Conservation (phyloP, 2,329 filamentous ascomycete species). For the Pseudogymnoascus sp. region DNA sequence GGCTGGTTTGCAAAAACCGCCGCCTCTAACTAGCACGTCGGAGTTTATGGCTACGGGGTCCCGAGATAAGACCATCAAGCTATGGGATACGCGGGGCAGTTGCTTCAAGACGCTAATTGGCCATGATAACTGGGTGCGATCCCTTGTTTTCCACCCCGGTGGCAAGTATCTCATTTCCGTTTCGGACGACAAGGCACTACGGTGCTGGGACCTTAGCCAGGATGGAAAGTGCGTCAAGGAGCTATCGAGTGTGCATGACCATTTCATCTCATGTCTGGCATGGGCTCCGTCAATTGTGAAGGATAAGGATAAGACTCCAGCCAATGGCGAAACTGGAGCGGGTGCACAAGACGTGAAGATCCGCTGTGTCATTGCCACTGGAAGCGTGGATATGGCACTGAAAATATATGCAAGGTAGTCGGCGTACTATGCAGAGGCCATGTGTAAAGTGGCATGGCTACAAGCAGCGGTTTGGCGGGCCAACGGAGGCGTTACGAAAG, state of each 20-base stretch:
- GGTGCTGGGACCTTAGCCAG: conserved; percentile 89
- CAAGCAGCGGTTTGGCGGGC: background rate
- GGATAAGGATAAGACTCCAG: conserved; percentile 37
- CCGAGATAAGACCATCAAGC: conserved; percentile 80
- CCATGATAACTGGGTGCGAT: conserved; percentile 92
- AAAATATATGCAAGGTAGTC: conserved; percentile 59
- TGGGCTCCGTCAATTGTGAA: conserved; percentile 77
- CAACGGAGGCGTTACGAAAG: background rate
- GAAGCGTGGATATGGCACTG: conserved; percentile 74
- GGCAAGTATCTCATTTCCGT: conserved; percentile 84
- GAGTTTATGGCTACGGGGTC: conserved; percentile 88
- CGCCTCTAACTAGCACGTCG: conserved; percentile 63
- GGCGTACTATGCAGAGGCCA: background rate
- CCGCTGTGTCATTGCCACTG: conserved; percentile 78
- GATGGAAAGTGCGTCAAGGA: conserved; percentile 86
- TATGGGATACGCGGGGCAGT: conserved; percentile 82
- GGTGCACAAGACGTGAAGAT: conserved; percentile 49
- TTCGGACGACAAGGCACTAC: conserved; percentile 82
- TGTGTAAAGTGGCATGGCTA: background rate
- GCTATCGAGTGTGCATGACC: conserved; percentile 67
- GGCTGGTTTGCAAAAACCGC: conserved; percentile 76
- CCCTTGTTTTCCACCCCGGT: conserved; percentile 79
- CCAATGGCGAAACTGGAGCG: conserved; percentile 37
- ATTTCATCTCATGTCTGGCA: conserved; percentile 77
- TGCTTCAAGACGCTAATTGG: conserved; percentile 77